Evolutionary conservation across 116 monocot genomes (phyloP).

Genomic region (Dioscorea cayenensis): DNA sequence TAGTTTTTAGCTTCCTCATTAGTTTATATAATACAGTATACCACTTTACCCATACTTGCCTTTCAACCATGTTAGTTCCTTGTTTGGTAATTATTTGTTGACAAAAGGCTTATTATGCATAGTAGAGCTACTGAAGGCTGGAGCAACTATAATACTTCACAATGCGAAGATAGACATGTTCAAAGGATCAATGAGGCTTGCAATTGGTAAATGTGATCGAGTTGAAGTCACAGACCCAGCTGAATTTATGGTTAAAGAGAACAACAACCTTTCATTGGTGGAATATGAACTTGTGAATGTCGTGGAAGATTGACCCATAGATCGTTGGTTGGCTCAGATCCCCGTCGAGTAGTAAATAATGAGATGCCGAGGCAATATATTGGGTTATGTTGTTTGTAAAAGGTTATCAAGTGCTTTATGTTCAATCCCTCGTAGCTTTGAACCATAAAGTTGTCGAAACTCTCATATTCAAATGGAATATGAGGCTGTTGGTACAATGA

Average conservation of each 20-base stretch:
- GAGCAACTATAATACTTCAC: conserved; percentile 11
- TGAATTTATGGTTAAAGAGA: conserved; percentile 12
- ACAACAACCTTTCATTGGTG: conserved; percentile 16
- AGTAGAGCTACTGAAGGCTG: conserved; percentile 14
- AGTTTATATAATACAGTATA: no score
- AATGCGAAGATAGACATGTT: conserved; percentile 25
- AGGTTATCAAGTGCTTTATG: no score
- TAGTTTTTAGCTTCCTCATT: no score
- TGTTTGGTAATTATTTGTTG: neutral
- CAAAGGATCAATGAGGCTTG: conserved; percentile 23
- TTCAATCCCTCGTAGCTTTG: no score
- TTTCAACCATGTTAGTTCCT: neutral
- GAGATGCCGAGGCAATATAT: neutral
- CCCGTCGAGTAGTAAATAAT: neutral
- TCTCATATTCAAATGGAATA: no score
- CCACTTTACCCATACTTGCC: no score
- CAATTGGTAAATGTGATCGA: conserved; percentile 23
- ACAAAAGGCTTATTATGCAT: neutral
- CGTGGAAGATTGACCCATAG: conserved; percentile 1
- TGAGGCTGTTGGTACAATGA: no score
- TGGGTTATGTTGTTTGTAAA: neutral
- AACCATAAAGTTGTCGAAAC: no score
- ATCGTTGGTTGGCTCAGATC: neutral
- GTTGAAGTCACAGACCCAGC: conserved; percentile 19
- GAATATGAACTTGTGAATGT: conserved; percentile 18